These are phyloP conservation scores for Actinomortierella ambigua DNA, from an alignment of 371 early-diverging fungal species.

Conservation along the genomic window DNA sequence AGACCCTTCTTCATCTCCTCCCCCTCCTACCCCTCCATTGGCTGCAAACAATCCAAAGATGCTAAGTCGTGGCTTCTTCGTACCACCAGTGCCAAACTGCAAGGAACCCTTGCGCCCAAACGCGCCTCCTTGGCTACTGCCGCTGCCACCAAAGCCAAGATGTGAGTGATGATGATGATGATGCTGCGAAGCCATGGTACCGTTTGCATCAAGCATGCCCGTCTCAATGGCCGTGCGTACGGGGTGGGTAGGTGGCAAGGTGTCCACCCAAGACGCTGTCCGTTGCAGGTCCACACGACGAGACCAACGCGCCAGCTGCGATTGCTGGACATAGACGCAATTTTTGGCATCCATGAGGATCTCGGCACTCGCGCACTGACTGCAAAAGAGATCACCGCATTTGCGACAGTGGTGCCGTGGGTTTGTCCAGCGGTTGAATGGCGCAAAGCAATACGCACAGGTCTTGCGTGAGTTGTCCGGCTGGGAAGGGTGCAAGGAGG, in stretches of 20 bases:
- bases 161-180: too few relatives aligned
- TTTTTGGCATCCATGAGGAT: slow-evolving; percentile 45
- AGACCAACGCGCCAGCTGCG: slow-evolving; percentile 41
- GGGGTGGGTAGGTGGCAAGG: slow-evolving; percentile 39
- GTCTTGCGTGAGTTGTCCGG: slow-evolving; percentile 35
- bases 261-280: slow-evolving; percentile 35
- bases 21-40: slow-evolving; percentile 5
- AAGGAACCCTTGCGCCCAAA: slow-evolving; percentile 8
- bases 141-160: slow-evolving; percentile 15
- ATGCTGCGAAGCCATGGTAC: background rate
- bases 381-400: slow-evolving; percentile 40
- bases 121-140: slow-evolving; percentile 19
- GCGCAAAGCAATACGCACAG: slow-evolving; percentile 36
- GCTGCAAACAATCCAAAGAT: slow-evolving; percentile 31
- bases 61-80: slow-evolving; percentile 29
- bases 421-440: slow-evolving; percentile 37
- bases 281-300: slow-evolving; percentile 37
- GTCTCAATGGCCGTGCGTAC: slow-evolving; percentile 37
- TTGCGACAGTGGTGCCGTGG: slow-evolving; percentile 45
- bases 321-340: slow-evolving; percentile 45
- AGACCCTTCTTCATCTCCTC: too few relatives aligned
- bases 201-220: slow-evolving; percentile 10
- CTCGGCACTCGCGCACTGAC: slow-evolving; percentile 42
- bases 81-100: slow-evolving; percentile 21
- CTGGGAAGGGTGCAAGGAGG: slow-evolving; percentile 5